Percentiles rank a stretch among this genome's conserved stretches.
Evolutionary conservation across 2,329 filamentous ascomycete genomes (phyloP).

Genomic region (Grosmannia serpens): DNA sequence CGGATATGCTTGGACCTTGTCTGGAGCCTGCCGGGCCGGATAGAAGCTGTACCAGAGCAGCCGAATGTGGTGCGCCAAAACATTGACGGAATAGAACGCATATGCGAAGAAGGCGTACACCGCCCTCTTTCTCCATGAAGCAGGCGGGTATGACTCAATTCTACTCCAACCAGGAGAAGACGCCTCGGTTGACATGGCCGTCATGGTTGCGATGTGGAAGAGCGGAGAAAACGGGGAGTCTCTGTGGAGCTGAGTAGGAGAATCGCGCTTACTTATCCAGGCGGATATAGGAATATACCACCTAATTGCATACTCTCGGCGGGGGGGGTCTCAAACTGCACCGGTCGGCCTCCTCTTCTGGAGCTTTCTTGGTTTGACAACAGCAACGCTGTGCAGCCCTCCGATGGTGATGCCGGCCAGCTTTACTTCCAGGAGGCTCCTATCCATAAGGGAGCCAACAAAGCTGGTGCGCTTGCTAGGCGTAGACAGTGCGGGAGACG

Average conservation of each 20-base stretch:
- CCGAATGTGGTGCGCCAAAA: neutral
- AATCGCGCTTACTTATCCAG: neutral
- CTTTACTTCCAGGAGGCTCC: neutral
- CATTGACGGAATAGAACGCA: slow-evolving; percentile 3
- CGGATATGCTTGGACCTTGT: slow-evolving; percentile 13
- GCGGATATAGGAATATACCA: neutral
- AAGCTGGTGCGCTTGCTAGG: neutral
- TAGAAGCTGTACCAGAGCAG: neutral
- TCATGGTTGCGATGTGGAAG: neutral
- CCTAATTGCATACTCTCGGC: neutral
- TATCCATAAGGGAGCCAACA: neutral
- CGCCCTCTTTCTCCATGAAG: neutral
- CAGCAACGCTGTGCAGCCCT: neutral
- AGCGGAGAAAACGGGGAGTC: neutral
- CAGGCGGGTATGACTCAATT: neutral
- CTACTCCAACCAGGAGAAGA: neutral
- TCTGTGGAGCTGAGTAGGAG: neutral
- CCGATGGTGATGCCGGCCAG: neutral
- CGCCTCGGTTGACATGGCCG: neutral
- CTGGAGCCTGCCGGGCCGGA: neutral
- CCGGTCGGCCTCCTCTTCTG: neutral
- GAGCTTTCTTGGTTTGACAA: neutral
- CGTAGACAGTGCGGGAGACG: neutral
- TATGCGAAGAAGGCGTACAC: neutral
- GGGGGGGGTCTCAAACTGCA: neutral